Conservation (phyloP, 768 basidiomycete species). For the Pleurotus tuoliensis region DNA sequence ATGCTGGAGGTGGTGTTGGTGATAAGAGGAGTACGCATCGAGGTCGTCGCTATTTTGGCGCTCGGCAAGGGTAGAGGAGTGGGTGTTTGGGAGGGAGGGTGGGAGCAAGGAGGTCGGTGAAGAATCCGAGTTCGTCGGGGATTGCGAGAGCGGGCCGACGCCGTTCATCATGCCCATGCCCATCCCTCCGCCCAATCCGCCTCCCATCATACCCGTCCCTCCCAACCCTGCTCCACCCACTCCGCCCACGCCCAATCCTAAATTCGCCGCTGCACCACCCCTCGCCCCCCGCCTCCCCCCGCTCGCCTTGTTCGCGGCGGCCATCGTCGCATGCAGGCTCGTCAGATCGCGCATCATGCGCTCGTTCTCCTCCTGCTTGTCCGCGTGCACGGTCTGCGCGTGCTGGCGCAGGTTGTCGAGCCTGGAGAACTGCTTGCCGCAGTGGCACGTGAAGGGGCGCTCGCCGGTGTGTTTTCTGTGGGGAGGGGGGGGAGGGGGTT, state of each 20-base stretch:
- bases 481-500: slow-evolving; percentile 10
- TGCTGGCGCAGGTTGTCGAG: slow-evolving; percentile 97
- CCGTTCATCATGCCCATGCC: not conserved
- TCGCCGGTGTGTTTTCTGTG: slow-evolving; percentile 96
- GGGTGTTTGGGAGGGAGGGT: too few species aligned
- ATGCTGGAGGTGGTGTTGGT: too few species aligned
- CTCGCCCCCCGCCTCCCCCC: slow-evolving; percentile 2
- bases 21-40: too few species aligned
- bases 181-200: not conserved
- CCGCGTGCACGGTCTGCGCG: slow-evolving; percentile 95
- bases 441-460: slow-evolving; percentile 94
- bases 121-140: too few species aligned
- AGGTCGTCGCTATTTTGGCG: too few species aligned
- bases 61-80: too few species aligned
- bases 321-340: slow-evolving; percentile 78
- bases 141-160: too few species aligned
- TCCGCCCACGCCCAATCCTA: not conserved
- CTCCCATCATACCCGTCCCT: not conserved
- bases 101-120: too few species aligned
- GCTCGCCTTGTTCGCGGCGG: slow-evolving; percentile 45
- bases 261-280: too few species aligned
- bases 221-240: not conserved
- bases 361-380: slow-evolving; percentile 86
- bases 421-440: slow-evolving; percentile 91
- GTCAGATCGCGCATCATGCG: slow-evolving; percentile 90